phyloP scores from a whole-genome alignment of 192 early-diverging fungal species.

The Umbelopsis vinacea region DNA sequence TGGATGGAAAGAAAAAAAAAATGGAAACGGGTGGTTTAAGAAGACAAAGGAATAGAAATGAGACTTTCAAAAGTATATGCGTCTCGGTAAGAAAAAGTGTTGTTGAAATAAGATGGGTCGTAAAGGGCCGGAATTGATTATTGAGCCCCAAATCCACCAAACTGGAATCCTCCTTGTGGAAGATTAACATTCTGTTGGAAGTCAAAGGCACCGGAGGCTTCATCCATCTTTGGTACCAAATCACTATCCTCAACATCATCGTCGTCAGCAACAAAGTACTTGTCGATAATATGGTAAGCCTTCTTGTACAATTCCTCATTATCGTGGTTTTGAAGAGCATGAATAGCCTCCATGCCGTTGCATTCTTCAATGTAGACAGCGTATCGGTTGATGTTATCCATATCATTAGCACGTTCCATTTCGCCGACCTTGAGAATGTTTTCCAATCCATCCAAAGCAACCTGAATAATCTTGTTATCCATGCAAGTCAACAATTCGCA shows the following conservation, averaged over 20 bases:
- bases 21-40: neutral
- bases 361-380: slow-evolving; percentile 91
- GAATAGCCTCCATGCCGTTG: slow-evolving; percentile 95
- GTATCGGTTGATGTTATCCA: slow-evolving; percentile 80
- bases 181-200: slow-evolving; percentile 71
- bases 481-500: slow-evolving; percentile 89
- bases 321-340: slow-evolving; percentile 92
- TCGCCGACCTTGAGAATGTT: slow-evolving; percentile 98
- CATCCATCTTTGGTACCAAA: slow-evolving; percentile 76
- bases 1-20: slow-evolving; percentile 9
- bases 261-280: slow-evolving; percentile 91
- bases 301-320: slow-evolving; percentile 98
- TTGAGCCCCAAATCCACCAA: slow-evolving; percentile 49
- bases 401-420: slow-evolving; percentile 65
- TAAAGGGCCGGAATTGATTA: neutral
- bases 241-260: slow-evolving; percentile 71
- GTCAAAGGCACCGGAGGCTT: slow-evolving; percentile 76
- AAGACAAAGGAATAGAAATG: too few relatives aligned
- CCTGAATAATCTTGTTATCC: slow-evolving; percentile 97
- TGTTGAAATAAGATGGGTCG: neutral
- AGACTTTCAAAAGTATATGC: too few relatives aligned
- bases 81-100: too few relatives aligned
- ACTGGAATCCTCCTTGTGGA: slow-evolving; percentile 85
- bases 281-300: slow-evolving; percentile 93
- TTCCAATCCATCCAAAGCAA: slow-evolving; percentile 96